phyloP scores from a whole-genome alignment of 805 yeast genomes.

The Scheffersomyces amazonensis region DNA sequence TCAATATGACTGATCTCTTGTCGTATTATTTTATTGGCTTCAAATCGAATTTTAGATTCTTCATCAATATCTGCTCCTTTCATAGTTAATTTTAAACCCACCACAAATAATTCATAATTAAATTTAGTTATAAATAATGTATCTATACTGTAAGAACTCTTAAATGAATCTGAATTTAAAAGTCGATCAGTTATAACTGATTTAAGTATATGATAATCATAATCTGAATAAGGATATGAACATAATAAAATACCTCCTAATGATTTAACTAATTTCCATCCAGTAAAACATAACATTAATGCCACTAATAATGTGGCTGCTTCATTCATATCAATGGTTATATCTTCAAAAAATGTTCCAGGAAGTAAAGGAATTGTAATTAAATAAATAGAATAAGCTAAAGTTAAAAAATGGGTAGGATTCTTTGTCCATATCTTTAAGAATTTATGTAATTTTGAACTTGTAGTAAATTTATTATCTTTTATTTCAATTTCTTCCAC shows the following conservation, averaged over 20 bases:
- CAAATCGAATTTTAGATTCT: conserved; percentile 54
- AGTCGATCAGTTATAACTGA: conserved; percentile 44
- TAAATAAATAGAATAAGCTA: conserved; percentile 39
- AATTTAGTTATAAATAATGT: conserved; percentile 57
- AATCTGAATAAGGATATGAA: conserved; percentile 47
- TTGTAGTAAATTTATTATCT: neutral
- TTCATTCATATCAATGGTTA: conserved; percentile 40
- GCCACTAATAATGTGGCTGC: conserved; percentile 46
- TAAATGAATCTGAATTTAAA: conserved; percentile 49
- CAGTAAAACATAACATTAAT: conserved; percentile 42
- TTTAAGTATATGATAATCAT: conserved; percentile 34
- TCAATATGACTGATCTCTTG: conserved; percentile 26
- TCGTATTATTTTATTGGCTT: conserved; percentile 42
- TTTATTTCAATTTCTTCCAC: conserved; percentile 10
- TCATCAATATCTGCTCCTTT: conserved; percentile 72
- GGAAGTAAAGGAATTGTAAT: conserved; percentile 41
- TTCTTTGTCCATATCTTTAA: conserved; percentile 22
- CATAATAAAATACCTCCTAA: conserved; percentile 53
- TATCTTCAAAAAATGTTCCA: conserved; percentile 19
- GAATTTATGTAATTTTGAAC: conserved; percentile 8
- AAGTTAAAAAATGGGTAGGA: conserved; percentile 48
- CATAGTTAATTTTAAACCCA: conserved; percentile 55
- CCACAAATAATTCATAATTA: conserved; percentile 57
- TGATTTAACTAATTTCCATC: conserved; percentile 50
- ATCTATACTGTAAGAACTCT: conserved; percentile 45